Conservation (phyloP, 1,284 basidiomycete species). For the Trametes polyzona region DNA sequence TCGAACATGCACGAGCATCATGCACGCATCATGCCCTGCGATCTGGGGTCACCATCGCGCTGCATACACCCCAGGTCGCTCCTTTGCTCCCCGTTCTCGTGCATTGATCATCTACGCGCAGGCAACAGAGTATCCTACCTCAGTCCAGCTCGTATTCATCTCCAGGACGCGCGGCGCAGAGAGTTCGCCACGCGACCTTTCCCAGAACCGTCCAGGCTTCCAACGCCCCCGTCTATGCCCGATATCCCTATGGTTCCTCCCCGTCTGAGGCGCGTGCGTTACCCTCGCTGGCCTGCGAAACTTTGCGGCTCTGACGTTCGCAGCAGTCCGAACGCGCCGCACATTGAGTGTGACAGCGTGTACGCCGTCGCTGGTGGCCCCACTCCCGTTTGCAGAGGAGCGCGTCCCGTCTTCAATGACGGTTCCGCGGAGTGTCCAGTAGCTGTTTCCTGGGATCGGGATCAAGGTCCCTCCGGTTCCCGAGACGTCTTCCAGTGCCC, state of each 20-base stretch:
- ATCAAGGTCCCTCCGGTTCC: neutral
- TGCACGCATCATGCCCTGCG: neutral
- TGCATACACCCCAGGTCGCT: neutral
- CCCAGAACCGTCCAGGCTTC: neutral
- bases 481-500: neutral
- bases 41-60: constrained; percentile 5
- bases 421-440: neutral
- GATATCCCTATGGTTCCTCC: neutral
- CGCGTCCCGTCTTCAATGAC: no score
- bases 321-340: no score
- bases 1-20: neutral
- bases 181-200: neutral
- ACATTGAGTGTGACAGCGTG: no score
- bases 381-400: no score
- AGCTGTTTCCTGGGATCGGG: neutral
- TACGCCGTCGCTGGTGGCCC: no score
- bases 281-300: neutral
- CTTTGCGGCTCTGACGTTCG: no score
- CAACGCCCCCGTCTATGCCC: neutral
- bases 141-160: neutral
- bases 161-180: neutral
- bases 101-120: neutral
- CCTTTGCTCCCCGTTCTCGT: neutral
- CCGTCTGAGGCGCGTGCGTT: neutral
- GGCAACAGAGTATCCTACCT: neutral